Conservation (phyloP, 495 filamentous ascomycete species). For the Usnea hakonensis region DNA sequence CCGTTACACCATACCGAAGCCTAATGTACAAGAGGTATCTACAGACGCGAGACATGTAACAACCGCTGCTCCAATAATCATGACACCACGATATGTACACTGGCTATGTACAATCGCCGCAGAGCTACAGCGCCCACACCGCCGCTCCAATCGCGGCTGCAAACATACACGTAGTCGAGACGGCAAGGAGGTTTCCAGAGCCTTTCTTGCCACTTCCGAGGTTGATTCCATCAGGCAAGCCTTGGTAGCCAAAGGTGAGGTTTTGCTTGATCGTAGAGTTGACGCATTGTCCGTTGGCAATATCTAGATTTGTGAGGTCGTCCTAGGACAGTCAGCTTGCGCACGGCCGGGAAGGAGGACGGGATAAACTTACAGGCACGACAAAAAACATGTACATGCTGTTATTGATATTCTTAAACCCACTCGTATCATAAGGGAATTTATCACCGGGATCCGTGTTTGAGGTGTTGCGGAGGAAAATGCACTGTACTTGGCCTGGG, state of each 20-base stretch:
- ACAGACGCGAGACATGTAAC: neutral
- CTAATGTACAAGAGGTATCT: neutral
- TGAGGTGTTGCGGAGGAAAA: slow-evolving; percentile 66
- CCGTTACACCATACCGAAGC: neutral
- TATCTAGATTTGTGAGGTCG: slow-evolving; percentile 59
- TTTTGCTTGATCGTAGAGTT: slow-evolving; percentile 57
- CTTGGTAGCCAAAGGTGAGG: slow-evolving; percentile 62
- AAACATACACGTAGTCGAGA: slow-evolving; percentile 9
- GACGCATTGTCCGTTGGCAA: slow-evolving; percentile 60
- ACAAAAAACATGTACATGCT: slow-evolving; percentile 71
- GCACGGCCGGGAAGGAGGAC: neutral
- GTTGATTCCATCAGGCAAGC: slow-evolving; percentile 39
- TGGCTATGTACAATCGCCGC: neutral
- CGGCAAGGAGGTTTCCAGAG: slow-evolving; percentile 1
- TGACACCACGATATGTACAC: neutral
- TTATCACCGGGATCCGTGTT: slow-evolving; percentile 52
- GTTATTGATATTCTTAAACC: slow-evolving; percentile 57
- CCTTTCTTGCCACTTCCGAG: slow-evolving; percentile 11
- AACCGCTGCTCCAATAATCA: neutral
- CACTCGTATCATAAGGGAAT: slow-evolving; percentile 67
- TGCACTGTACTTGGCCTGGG: slow-evolving; percentile 68
- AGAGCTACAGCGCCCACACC: slow-evolving; percentile 8
- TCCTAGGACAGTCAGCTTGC: slow-evolving; percentile 32
- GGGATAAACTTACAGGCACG: slow-evolving; percentile 33
- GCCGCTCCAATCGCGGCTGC: slow-evolving; percentile 7